These are phyloP conservation scores for Eleusine coracana DNA, from an alignment of 176 grass and related monocot species.

Conservation along the genomic window DNA sequence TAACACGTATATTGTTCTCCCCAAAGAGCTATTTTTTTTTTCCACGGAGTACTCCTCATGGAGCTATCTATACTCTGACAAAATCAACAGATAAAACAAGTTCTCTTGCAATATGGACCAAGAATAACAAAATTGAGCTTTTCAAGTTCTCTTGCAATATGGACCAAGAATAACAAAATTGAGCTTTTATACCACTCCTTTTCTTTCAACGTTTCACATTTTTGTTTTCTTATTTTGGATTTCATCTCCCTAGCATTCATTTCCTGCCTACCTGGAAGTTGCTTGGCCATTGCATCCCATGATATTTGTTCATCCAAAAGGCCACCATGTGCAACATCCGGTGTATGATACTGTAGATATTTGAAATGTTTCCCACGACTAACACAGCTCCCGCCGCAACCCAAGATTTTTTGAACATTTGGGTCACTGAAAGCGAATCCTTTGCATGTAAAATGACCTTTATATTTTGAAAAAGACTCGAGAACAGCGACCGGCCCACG, in stretches of 20 bases:
- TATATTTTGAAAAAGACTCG: background rate
- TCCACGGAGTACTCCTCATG: no score
- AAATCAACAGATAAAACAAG: background rate
- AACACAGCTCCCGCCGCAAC: background rate
- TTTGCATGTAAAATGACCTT: background rate
- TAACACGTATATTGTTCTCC: no score
- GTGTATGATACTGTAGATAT: constrained; percentile 30
- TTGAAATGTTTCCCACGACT: constrained; percentile 11
- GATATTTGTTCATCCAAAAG: constrained; percentile 30
- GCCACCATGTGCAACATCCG: background rate
- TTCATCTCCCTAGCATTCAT: background rate
- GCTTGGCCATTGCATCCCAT: background rate
- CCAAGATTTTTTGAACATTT: background rate
- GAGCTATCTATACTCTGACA: background rate
- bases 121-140: background rate
- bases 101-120: no score
- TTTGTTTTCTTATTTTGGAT: no score
- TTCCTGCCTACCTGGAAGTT: background rate
- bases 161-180: background rate
- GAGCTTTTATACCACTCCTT: background rate
- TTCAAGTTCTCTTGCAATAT: background rate
- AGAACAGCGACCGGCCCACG: constrained; percentile 15
- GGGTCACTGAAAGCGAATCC: constrained; percentile 9
- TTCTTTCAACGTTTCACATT: background rate
- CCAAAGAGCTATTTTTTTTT: no score